phyloP scores from a whole-genome alignment of 345 rosid species.

The Corchorus olitorius region DNA sequence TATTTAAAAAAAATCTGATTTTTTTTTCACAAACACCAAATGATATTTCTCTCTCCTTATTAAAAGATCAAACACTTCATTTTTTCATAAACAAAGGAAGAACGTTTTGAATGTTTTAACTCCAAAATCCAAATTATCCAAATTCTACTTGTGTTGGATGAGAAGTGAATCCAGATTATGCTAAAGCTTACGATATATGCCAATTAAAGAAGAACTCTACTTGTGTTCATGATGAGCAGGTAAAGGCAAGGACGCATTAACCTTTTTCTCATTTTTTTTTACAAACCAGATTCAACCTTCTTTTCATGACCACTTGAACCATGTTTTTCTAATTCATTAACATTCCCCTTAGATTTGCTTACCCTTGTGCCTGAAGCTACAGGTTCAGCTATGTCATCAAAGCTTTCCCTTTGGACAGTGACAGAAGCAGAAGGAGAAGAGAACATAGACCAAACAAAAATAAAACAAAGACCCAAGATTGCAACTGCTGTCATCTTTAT shows the following conservation, averaged over 20 bases:
- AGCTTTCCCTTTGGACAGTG: constrained; percentile 73
- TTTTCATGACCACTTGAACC: constrained; percentile 34
- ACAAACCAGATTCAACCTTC: constrained; percentile 39
- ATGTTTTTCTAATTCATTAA: constrained; percentile 29
- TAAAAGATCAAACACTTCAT: too few relatives aligned
- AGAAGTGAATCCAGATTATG: too few relatives aligned
- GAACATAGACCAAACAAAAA: constrained; percentile 75
- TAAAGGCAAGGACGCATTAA: constrained; percentile 43
- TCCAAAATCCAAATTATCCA: too few relatives aligned
- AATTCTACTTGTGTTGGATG: too few relatives aligned
- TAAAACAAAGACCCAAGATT: constrained; percentile 81
- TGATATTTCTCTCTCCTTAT: too few relatives aligned
- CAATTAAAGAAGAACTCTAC: too few relatives aligned
- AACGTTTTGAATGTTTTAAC: too few relatives aligned
- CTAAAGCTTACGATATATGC: too few relatives aligned
- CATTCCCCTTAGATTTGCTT: constrained; percentile 18
- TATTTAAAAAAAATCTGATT: too few relatives aligned
- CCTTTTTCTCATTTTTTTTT: constrained; percentile 39
- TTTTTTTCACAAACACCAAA: too few relatives aligned
- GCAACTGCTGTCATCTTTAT: constrained; percentile 69
- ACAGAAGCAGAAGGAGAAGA: constrained; percentile 68
- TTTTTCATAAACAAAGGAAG: too few relatives aligned
- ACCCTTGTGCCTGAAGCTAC: constrained; percentile 46
- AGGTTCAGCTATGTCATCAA: constrained; percentile 87
- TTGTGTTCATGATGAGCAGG: constrained; percentile 43